A percentile compares a stretch with the other conserved stretches of the same genome.
phyloP scores from a whole-genome alignment of 352 stramenopile genomes.

The Phytophthora pini region DNA sequence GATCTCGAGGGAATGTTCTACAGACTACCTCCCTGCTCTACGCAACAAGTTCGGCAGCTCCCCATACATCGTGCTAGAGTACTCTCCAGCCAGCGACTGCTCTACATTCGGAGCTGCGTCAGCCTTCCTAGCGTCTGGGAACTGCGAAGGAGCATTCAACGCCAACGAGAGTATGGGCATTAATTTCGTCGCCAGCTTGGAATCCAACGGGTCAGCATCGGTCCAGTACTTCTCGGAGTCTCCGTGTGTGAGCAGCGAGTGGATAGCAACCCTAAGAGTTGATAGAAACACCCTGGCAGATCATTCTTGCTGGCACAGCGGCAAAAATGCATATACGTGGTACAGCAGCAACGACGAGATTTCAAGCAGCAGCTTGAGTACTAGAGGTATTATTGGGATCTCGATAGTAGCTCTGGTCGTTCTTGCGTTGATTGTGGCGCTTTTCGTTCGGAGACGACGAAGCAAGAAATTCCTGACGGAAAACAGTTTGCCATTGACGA shows the following conservation, averaged over 20 bases:
- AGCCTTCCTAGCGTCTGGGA: too few relatives aligned
- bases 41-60: neutral
- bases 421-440: neutral
- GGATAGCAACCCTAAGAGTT: too few relatives aligned
- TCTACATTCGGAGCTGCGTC: slow-evolving; percentile 3
- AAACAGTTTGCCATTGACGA: neutral
- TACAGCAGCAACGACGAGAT: too few relatives aligned
- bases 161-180: too few relatives aligned
- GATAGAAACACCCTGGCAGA: too few relatives aligned
- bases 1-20: slow-evolving; percentile 2
- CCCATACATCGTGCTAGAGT: neutral
- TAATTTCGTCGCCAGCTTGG: too few relatives aligned
- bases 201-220: too few relatives aligned
- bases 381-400: neutral
- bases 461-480: neutral
- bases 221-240: too few relatives aligned
- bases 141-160: too few relatives aligned
- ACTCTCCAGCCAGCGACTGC: neutral
- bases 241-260: too few relatives aligned
- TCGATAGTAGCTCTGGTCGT: neutral
- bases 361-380: neutral
- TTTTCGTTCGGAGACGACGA: neutral
- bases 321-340: too few relatives aligned
- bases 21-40: slow-evolving; percentile 2
- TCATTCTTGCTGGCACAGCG: too few relatives aligned